Conservation (phyloP, 192 early-diverging fungal genomes). For the Backusella westeae region DNA sequence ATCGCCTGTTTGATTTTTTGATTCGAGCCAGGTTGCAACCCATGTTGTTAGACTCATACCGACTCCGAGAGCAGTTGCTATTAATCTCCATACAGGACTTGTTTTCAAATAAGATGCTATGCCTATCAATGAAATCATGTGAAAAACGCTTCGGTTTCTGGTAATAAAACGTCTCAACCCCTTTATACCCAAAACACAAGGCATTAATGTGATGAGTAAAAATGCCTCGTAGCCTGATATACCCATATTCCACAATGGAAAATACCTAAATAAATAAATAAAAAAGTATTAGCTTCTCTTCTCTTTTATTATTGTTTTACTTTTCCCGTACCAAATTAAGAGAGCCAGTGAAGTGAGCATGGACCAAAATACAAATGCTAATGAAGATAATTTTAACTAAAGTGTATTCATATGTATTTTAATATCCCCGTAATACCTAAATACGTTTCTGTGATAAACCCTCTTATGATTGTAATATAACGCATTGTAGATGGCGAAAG, state of each 20-base stretch:
- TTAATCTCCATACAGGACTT: constrained; percentile 58
- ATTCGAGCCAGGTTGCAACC: constrained; percentile 56
- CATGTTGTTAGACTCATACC: constrained; percentile 58
- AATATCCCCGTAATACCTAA: constrained; percentile 40
- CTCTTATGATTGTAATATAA: constrained; percentile 5
- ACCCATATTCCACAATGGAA: constrained; percentile 85
- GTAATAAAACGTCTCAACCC: constrained; percentile 54
- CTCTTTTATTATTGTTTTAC: background rate
- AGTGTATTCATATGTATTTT: background rate
- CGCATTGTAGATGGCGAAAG: constrained; percentile 21
- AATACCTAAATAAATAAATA: constrained; percentile 60
- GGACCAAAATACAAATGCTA: constrained; percentile 80
- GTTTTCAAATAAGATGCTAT: constrained; percentile 58
- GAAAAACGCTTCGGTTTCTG: constrained; percentile 51
- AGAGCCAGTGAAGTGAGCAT: constrained; percentile 70
- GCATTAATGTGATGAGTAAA: constrained; percentile 60
- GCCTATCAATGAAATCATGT: constrained; percentile 59
- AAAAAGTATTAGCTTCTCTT: background rate
- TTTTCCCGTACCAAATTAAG: constrained; percentile 38
- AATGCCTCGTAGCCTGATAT: constrained; percentile 78
- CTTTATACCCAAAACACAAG: constrained; percentile 58
- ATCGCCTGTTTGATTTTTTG: constrained; percentile 46
- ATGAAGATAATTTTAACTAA: background rate
- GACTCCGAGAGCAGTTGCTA: constrained; percentile 56
- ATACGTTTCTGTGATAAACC: constrained; percentile 66